Base-by-base conservation (phyloP, 768 basidiomycete species). In the Terana coerulea region DNA sequence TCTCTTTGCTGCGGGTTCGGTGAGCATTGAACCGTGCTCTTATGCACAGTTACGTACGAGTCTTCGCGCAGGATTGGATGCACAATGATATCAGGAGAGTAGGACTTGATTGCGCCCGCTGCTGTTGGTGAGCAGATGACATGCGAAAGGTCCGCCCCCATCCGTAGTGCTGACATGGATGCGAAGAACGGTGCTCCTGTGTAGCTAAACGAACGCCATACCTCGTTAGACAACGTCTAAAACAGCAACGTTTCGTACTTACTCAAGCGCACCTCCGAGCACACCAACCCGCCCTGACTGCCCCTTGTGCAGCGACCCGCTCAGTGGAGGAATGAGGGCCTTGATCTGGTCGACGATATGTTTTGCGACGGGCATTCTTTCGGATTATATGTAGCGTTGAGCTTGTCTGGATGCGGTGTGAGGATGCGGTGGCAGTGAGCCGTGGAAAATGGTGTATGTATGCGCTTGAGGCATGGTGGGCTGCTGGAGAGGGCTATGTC, bases 111-210 rank as follows among this genome's bases (percentile, higher is more conserved):
- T 39, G 93, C 88, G 4, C 78, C 78, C 24, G 93, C 92, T 5
- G 97, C 95, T 0, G 81, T 83, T 0, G 95, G 95, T 5, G 95
- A 86, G 70, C 97, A 99, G 49, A 98, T 95, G 52, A 98, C 91
- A 75, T 98, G 97, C 21, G 95, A 94, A 19, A 98, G 76, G 68
- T 98, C 95, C 43, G 87, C 91, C 29, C 95, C 95, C 64, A 97
- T 78, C 58, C 91, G 80, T 56, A 95, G 76, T 1, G 94, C 90
- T 3, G 95, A 86, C 60, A 97, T 91, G 30, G 92, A 84, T 3
- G 94, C 89, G 65, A 98, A 98, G 76, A 84, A 99, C 0, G 97
- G 97, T 17, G 97, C 97, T 14, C 97, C 97, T 0, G 95, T 91
- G 68, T 98, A 98, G 66, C 95, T 97, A 31, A 37, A n/a, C n/a